Percentiles rank a stretch among this genome's conserved stretches.
Conservation (phyloP, 176 grass and related monocot genomes). For the Raddia guianensis region DNA sequence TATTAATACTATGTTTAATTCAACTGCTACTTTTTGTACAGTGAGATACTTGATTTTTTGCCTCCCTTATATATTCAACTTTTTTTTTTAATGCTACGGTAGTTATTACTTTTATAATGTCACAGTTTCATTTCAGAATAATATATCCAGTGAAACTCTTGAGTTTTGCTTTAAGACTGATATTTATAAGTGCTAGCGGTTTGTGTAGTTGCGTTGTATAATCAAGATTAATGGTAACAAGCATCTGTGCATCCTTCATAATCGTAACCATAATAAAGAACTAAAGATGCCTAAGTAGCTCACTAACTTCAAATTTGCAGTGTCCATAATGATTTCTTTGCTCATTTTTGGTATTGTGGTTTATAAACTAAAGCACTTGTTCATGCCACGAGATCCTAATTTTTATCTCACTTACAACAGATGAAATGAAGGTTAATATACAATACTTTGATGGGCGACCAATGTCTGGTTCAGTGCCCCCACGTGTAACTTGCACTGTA, state of each 20-base stretch:
- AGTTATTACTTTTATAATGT: conserved; percentile 11
- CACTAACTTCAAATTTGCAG: neutral
- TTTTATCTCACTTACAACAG: conserved; percentile 51
- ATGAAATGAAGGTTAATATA: conserved; percentile 85
- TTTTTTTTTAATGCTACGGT: neutral
- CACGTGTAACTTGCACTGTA: conserved; percentile 87
- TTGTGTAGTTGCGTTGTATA: conserved; percentile 7
- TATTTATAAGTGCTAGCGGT: conserved; percentile 4
- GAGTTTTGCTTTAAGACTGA: neutral
- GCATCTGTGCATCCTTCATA: conserved; percentile 7
- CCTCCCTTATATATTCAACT: neutral
- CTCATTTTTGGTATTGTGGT: conserved; percentile 22
- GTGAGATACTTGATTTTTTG: neutral
- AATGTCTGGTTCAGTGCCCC: conserved; percentile 86
- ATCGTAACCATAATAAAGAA: conserved; percentile 1
- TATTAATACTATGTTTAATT: conserved; percentile 25
- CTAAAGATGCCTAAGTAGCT: neutral
- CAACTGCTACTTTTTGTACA: conserved; percentile 18
- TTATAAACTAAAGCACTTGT: neutral
- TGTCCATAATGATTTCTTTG: conserved; percentile 21
- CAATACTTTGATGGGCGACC: conserved; percentile 84
- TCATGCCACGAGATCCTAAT: conserved; percentile 22
- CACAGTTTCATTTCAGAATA: neutral
- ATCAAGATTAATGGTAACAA: neutral
- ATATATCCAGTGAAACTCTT: conserved; percentile 3